Evolutionary conservation across 371 early-diverging fungal genomes (phyloP), one percentile per base, ranked within the genome.

Genomic region (Mucor mucedo): DNA sequence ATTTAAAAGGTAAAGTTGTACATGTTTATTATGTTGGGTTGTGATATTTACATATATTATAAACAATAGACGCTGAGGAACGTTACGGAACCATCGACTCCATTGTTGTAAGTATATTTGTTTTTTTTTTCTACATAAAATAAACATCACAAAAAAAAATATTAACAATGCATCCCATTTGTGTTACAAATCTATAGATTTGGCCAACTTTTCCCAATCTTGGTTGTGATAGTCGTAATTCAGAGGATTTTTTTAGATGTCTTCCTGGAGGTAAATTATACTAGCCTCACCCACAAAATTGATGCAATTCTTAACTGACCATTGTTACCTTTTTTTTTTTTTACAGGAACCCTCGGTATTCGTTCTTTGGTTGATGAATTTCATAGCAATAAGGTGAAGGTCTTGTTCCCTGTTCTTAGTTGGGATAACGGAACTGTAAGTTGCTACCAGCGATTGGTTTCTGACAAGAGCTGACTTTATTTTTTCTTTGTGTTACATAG

Each of bases 381-480:
- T 35, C 72, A 71, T 32, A 42, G 6, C 9, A 60, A 39, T 29
- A 58, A 64, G 14, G 47, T 71, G 29, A 71, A 64, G 62, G 72
- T 71, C 4, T 44, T 71, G 9, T 67, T 71, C 21, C 62, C 68
- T 55, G 49, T 68, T 16, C 44, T 65, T 16, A 39, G 44, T 27
- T 67, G 65, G 62, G 71, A 71, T 45, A 71, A 67, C 28, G 72
- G 72, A 56, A 71, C 72, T 45, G 72, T 71, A 64, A 71, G 64
- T 61, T 14, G 3, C 11, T 29, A 5, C 3, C 27, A 16, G 0
- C 40, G 11, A n/a, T 38, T 27, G 29, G 32, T 28, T 38, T 47
- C 33, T 39, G 5, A 27, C 11, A 32, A 9, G 27, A 40, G 0
- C 35, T 35, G 35, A 35, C 35, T 35, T 55, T 55, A 30, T 30